Conservation (phyloP, 805 yeast species). For the Nakazawaea anatomiae region DNA sequence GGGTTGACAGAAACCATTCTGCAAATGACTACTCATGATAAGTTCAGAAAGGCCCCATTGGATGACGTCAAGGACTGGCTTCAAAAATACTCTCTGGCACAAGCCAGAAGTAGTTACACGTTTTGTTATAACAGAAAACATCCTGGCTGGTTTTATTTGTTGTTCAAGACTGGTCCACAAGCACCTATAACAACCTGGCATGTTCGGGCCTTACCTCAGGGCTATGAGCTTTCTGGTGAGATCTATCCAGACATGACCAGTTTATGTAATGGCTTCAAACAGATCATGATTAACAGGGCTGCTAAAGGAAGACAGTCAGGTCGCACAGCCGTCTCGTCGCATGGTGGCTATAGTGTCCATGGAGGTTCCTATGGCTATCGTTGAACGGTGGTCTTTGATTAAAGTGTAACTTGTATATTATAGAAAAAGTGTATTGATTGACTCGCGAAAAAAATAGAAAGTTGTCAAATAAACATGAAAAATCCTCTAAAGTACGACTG, state of each 20-base stretch:
- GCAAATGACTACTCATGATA: constrained; percentile 81
- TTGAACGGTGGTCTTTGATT: background rate
- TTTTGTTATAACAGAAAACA: constrained; percentile 85
- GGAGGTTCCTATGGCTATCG: constrained; percentile 4
- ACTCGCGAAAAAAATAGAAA: background rate
- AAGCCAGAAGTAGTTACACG: constrained; percentile 86
- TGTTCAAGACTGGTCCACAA: constrained; percentile 74
- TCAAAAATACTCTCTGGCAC: constrained; percentile 84
- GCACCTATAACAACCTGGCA: constrained; percentile 79
- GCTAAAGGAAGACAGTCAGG: constrained; percentile 1
- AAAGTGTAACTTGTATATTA: background rate
- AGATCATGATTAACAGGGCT: constrained; percentile 26
- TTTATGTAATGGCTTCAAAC: constrained; percentile 93
- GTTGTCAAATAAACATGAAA: background rate
- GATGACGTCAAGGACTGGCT: constrained; percentile 83
- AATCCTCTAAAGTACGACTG: background rate
- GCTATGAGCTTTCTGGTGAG: constrained; percentile 73
- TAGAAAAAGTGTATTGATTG: background rate
- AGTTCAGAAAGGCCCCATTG: constrained; percentile 76
- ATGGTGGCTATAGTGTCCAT: constrained; percentile 7
- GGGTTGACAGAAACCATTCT: constrained; percentile 78
- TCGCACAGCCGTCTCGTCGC: constrained; percentile 3
- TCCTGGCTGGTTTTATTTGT: constrained; percentile 89
- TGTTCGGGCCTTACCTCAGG: constrained; percentile 84
- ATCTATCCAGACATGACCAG: constrained; percentile 85